Evolutionary conservation across 2,329 filamentous ascomycete species (phyloP).

Genomic region (Penicillium polonicum): DNA sequence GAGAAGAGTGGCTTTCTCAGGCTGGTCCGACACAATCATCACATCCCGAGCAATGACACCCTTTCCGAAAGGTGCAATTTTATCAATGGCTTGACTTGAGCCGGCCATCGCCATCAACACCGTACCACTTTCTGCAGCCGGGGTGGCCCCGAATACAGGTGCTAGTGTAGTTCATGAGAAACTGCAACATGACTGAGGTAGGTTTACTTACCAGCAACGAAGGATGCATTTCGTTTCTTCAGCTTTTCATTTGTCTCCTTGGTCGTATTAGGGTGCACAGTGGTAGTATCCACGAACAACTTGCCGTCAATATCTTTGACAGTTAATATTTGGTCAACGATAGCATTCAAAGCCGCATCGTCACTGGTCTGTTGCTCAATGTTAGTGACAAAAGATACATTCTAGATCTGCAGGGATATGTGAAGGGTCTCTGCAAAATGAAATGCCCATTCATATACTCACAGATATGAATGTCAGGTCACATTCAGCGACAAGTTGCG

Average conservation of each 20-base stretch:
- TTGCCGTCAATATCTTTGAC: slow-evolving; percentile 8
- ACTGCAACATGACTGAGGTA: neutral
- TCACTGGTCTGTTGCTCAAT: neutral
- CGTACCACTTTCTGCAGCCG: slow-evolving; percentile 9
- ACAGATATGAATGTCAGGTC: slow-evolving; percentile 16
- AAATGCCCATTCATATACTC: neutral
- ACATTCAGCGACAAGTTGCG: slow-evolving; percentile 6
- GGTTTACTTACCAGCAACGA: slow-evolving; percentile 5
- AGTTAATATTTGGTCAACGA: slow-evolving; percentile 2
- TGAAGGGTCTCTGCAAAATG: neutral
- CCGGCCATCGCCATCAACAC: slow-evolving; percentile 12
- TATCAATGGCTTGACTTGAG: neutral
- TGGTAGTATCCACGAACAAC: slow-evolving; percentile 15
- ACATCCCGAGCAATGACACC: slow-evolving; percentile 13
- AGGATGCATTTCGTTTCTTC: neutral
- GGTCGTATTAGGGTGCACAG: slow-evolving; percentile 13
- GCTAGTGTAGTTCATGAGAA: slow-evolving; percentile 2
- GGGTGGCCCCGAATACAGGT: slow-evolving; percentile 14
- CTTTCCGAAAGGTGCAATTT: slow-evolving; percentile 1
- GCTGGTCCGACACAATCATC: slow-evolving; percentile 13
- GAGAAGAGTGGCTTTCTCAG: slow-evolving; percentile 14
- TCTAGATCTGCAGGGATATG: neutral
- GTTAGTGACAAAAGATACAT: neutral
- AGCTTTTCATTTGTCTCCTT: slow-evolving; percentile 3
- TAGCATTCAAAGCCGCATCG: slow-evolving; percentile 1